phyloP scores from a whole-genome alignment of 148 eudicot genomes.

The Nyssa sinensis region DNA sequence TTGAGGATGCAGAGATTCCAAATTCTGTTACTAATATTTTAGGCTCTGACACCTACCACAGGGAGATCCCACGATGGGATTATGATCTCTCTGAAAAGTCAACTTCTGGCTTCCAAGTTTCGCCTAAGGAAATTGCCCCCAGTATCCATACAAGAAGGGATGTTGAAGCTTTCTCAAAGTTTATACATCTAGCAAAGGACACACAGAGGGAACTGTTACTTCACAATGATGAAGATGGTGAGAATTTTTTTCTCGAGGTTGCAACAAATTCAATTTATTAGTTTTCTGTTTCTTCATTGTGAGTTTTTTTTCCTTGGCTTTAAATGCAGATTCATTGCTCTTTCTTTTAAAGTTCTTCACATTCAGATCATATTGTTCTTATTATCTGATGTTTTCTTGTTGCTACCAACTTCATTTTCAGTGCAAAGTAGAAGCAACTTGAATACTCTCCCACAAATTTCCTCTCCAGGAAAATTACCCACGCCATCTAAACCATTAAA shows the following conservation, averaged over 20 bases:
- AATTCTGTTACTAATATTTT: neutral
- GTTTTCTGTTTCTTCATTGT: neutral
- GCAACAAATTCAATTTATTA: neutral
- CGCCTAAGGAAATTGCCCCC: neutral
- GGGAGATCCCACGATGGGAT: neutral
- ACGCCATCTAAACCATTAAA: conserved; percentile 2
- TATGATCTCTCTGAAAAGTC: neutral
- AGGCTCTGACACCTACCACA: neutral
- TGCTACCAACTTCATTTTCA: neutral
- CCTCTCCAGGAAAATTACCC: neutral
- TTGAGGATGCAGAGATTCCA: conserved; percentile 4
- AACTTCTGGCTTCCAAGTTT: neutral
- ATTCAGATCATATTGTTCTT: neutral
- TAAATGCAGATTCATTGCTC: neutral
- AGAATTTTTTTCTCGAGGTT: neutral
- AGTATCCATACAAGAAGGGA: neutral
- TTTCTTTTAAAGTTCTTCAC: neutral
- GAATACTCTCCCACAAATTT: neutral
- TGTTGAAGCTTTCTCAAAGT: neutral
- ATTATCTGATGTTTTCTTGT: neutral
- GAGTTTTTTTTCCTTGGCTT: neutral
- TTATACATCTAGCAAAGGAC: neutral
- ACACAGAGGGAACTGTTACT: neutral
- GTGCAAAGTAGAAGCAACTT: neutral
- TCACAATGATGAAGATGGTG: neutral